phyloP scores from a whole-genome alignment of 2,329 filamentous ascomycete species.

The Aspergillus clavatus region DNA sequence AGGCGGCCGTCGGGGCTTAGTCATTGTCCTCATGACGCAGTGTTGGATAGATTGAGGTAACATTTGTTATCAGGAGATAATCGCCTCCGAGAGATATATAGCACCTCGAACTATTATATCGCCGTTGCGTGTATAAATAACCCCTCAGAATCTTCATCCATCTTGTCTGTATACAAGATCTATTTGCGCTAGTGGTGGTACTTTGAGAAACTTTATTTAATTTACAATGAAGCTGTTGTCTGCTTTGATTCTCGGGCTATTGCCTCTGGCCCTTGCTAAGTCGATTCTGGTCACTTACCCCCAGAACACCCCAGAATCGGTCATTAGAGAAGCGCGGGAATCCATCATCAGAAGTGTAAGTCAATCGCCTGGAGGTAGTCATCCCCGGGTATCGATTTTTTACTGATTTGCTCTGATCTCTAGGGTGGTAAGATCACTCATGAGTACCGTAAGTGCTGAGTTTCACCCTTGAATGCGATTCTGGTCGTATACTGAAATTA shows the following conservation, averaged over 20 bases:
- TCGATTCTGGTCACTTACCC: constrained; percentile 76
- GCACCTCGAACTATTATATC: too few species aligned
- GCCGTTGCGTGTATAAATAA: too few species aligned
- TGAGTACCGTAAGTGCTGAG: constrained; percentile 61
- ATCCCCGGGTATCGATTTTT: not conserved
- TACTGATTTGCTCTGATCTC: constrained; percentile 12
- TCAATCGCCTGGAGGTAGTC: constrained; percentile 2
- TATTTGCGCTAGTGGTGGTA: not conserved
- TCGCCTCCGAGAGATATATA: too few species aligned
- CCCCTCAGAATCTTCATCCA: not conserved
- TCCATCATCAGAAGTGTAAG: constrained; percentile 61
- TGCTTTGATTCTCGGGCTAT: constrained; percentile 54
- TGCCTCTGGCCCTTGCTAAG: constrained; percentile 63
- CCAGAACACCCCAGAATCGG: constrained; percentile 59
- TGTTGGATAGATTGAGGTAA: too few species aligned
- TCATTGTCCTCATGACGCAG: too few species aligned
- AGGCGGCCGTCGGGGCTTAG: too few species aligned
- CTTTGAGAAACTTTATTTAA: not conserved
- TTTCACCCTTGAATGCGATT: constrained; percentile 3
- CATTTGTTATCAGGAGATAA: too few species aligned
- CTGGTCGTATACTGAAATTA: not conserved
- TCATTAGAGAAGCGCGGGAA: constrained; percentile 67
- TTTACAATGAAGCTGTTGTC: constrained; percentile 60
- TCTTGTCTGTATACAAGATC: not conserved
- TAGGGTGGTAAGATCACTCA: constrained; percentile 72